These are phyloP conservation scores for Theobroma grandiflorum DNA, from an alignment of 441 rosid species.

Conservation along the genomic window DNA sequence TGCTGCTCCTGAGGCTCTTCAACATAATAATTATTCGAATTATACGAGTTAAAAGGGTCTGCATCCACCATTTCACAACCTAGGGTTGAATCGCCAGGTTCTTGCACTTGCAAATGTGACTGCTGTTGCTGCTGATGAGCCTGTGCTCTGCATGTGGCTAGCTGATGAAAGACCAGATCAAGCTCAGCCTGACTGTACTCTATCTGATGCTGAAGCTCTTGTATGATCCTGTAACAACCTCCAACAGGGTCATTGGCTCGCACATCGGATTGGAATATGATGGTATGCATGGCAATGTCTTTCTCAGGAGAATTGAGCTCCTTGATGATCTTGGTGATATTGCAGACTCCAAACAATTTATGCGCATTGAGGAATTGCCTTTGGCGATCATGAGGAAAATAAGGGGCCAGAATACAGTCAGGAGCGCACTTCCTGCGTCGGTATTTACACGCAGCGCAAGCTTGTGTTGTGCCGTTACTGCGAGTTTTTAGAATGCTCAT, in stretches of 20 bases:
- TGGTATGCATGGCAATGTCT: constrained; percentile 85
- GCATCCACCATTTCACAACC: constrained; percentile 45
- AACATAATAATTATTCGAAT: constrained; percentile 35
- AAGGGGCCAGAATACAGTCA: constrained; percentile 95
- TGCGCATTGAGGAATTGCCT: constrained; percentile 91
- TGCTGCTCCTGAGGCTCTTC: constrained; percentile 36
- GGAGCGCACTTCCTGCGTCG: constrained; percentile 94
- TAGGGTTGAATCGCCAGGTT: constrained; percentile 36
- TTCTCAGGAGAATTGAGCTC: constrained; percentile 64
- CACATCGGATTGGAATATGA: constrained; percentile 84
- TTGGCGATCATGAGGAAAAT: constrained; percentile 85
- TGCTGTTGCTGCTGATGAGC: constrained; percentile 41
- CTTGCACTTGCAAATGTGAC: constrained; percentile 45
- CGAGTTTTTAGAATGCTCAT: constrained; percentile 43
- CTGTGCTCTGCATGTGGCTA: constrained; percentile 69
- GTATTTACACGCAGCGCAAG: constrained; percentile 98
- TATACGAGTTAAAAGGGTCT: constrained; percentile 41
- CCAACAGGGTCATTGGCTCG: constrained; percentile 91
- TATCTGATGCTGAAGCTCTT: constrained; percentile 77
- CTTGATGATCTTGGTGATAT: constrained; percentile 84
- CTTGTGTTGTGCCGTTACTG: constrained; percentile 59
- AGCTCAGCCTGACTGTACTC: constrained; percentile 72
- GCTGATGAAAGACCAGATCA: constrained; percentile 78
- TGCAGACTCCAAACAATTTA: constrained; percentile 91
- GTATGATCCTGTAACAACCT: constrained; percentile 75